phyloP scores from a whole-genome alignment of 331 rosid species.

The Quercus phellos region DNA sequence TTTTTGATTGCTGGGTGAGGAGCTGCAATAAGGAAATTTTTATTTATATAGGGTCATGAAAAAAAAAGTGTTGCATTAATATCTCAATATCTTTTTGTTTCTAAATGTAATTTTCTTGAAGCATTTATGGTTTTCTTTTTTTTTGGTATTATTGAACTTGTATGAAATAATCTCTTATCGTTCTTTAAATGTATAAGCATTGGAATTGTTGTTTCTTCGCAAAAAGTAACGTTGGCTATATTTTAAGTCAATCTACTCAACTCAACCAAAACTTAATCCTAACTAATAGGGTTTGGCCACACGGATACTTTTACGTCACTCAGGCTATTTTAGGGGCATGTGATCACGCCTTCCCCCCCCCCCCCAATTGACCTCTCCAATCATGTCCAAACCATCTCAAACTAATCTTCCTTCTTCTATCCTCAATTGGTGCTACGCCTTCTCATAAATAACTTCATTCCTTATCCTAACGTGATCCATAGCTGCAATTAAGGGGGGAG shows the following conservation, averaged over 20 bases:
- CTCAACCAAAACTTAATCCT: background rate
- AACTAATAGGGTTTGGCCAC: background rate
- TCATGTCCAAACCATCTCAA: too few relatives aligned
- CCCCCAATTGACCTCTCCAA: too few relatives aligned
- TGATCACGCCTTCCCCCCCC: too few relatives aligned
- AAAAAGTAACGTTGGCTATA: background rate
- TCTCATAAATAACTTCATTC: background rate
- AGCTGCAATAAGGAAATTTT: background rate
- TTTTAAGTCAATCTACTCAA: background rate
- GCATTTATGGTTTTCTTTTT: too few relatives aligned
- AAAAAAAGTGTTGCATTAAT: background rate
- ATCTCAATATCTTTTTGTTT: background rate
- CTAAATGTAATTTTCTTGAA: too few relatives aligned
- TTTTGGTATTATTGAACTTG: background rate
- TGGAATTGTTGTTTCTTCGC: constrained; percentile 8
- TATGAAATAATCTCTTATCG: background rate
- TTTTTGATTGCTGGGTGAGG: background rate
- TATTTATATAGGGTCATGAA: background rate
- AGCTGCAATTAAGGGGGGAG: background rate
- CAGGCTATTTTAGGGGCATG: background rate
- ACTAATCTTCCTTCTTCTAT: background rate
- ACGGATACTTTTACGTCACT: background rate
- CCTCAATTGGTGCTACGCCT: background rate
- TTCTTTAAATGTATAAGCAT: background rate
- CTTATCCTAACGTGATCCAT: background rate